Evolutionary conservation across 176 grass and related monocot genomes (phyloP).

Genomic region (Oryza nivara): DNA sequence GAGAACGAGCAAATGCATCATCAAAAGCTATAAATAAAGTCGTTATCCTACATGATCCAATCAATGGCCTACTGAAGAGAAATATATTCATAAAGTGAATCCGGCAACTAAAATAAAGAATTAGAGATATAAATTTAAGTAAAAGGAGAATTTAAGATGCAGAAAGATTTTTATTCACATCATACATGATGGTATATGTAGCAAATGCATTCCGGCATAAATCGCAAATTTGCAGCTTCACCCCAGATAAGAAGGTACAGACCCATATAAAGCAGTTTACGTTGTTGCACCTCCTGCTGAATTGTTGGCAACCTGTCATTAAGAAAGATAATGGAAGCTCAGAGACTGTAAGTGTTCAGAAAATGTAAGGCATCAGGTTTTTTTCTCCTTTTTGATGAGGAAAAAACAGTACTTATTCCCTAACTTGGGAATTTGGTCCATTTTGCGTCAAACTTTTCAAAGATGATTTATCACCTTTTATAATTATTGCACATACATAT

Average conservation of each 20-base stretch:
- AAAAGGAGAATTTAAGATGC: conserved; percentile 14
- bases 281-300: conserved; percentile 94
- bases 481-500: not conserved
- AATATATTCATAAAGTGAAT: not conserved
- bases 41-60: not conserved
- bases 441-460: not conserved
- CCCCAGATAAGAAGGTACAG: conserved; percentile 99
- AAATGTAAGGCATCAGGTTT: not conserved
- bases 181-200: conserved; percentile 99
- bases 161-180: conserved; percentile 20
- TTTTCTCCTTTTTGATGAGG: not conserved
- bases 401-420: not conserved
- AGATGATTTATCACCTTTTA: not conserved
- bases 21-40: not conserved
- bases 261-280: conserved; percentile 93
- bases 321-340: conserved; percentile 30
- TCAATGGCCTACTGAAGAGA: not conserved
- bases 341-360: not conserved
- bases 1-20: not conserved
- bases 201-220: conserved; percentile 97
- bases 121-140: not conserved
- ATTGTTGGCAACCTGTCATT: conserved; percentile 82
- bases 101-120: conserved; percentile 2
- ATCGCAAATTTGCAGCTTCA: conserved; percentile 96
- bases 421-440: not conserved